phyloP scores from a whole-genome alignment of 1,284 basidiomycete genomes.

The Coniophora puteana region DNA sequence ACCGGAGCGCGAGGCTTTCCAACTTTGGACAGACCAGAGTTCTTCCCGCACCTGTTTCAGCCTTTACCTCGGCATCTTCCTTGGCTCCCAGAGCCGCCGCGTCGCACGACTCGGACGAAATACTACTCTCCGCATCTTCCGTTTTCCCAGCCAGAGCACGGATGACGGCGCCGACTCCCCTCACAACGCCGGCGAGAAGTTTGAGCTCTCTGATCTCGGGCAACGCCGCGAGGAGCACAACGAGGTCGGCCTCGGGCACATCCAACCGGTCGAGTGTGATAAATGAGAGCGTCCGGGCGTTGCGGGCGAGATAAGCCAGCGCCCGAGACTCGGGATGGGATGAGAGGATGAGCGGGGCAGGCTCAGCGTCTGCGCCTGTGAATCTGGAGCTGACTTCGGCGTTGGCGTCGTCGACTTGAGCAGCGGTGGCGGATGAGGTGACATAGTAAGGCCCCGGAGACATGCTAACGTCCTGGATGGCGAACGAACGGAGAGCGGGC shows the following conservation, averaged over 20 bases:
- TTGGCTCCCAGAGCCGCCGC: neutral
- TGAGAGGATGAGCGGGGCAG: too few relatives aligned
- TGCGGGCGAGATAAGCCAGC: conserved; percentile 21
- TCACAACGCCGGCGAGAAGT: conserved; percentile 22
- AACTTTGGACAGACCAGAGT: conserved; percentile 23
- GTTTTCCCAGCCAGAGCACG: neutral
- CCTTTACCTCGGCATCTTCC: neutral
- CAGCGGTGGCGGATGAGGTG: too few relatives aligned
- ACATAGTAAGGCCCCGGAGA: conserved; percentile 21
- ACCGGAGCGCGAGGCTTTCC: conserved; percentile 22
- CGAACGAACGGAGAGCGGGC: conserved; percentile 22
- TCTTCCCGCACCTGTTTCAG: neutral
- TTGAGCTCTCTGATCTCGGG: conserved; percentile 15
- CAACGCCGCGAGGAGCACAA: conserved; percentile 21
- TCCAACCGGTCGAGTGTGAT: conserved; percentile 22
- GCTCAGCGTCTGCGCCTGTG: too few relatives aligned
- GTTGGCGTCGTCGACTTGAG: too few relatives aligned
- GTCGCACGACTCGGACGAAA: conserved; percentile 2
- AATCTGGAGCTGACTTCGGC: too few relatives aligned
- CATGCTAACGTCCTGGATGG: conserved; percentile 23
- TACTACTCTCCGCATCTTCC: too few relatives aligned
- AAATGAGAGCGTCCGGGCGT: conserved; percentile 26
- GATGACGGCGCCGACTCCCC: conserved; percentile 26
- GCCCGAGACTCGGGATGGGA: conserved; percentile 29
- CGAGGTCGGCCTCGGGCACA: conserved; percentile 15